Evolutionary conservation across 306 rosid species (phyloP), one percentile per base, ranked within the genome.

Genomic region (Malus fusca): DNA sequence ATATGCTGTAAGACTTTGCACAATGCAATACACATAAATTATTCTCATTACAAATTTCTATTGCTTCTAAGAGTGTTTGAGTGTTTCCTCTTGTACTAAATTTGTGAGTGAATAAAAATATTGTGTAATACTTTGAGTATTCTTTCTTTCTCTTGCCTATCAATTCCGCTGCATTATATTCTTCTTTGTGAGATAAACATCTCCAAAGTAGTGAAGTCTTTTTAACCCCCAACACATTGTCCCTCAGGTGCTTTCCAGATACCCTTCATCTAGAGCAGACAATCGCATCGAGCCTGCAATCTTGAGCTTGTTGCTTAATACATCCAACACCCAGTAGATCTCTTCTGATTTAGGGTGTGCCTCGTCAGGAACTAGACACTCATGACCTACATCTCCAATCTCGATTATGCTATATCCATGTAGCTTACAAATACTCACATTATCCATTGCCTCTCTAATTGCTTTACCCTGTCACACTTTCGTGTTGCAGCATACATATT

Each of bases 341-440:
- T 51, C 75, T 52, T 18, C 75, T 15, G 63, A 71, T 31, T 51
- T 5, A 70, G 74, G 60, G 25, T 51, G 74, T 1, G 6, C 11
- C 59, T 70, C 31, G 23, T 70, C 60, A 48, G 74, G 44, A 70
- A 51, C 74, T 3, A 70, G 42, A 70, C 51, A 70, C 62, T 70
- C 74, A 70, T 70, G 74, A 70, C 52, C 40, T 18, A 26, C 37
- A 25, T 46, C 74, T 5, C 61, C 61, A 48, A 51, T 53, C 61
- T 70, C 63, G 19, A 70, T 46, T 23, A 70, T 46, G 61, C 74
- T 70, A 51, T 43, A 70, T 14, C 62, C 74, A 52, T 40, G 74
- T 13, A 53, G 59, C 62, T 70, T 70, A 53, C 18, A 67, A 35
- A 67, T n/a, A 67, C 11, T 43, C 1, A 18, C 21, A 0, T 42